Evolutionary conservation across 2,329 filamentous ascomycete species (phyloP), one percentile per base, ranked within the genome.

Genomic region (Cercospora beticola): DNA sequence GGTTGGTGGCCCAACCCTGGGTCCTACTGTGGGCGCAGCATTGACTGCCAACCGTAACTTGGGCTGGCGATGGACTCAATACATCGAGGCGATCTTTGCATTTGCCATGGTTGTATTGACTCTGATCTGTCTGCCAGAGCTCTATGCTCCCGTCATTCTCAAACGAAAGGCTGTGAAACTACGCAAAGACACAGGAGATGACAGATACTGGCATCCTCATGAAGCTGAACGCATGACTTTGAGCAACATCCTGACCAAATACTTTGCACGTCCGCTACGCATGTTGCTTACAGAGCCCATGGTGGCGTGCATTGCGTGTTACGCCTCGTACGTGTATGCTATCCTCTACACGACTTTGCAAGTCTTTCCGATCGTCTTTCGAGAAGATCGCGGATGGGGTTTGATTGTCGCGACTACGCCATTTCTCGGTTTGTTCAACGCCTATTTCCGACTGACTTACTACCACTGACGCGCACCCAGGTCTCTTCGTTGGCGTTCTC

Each of bases 261-360:
- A 83, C 65, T 75, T 84, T 28, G 76, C 75, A 14, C 79, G 82
- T 0, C 82, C 82, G 0, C 59, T 83, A 2, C 72, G 74, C 52
- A 84, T 86, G 82, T 76, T 86, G 3, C 68, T 79, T 16, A 83
- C 81, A 0, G 82, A 85, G 68, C 83, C 83, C 0, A 84, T 85
- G 74, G 80, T 85, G 10, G 78, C 81, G 1, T 79, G 78, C 33
- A 71, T 73, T 23, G 72, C 72, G 0, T 65, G 64, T 14, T 73
- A 73, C 61, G 72, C 72, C 7, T 71, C 68, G 4, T 73, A 72
- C 59, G 72, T 83, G 26, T 86, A 84, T 66, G 79, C 78, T 3
- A 73, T 85, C 3, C 76, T 85, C 18, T 85, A 84, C 71, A 77
- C 85, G 57, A 81, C 79, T 0, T 78, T 86, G 0, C 81, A 83